phyloP scores from a whole-genome alignment of 495 filamentous ascomycete species.

The Margaritispora aquatica region DNA sequence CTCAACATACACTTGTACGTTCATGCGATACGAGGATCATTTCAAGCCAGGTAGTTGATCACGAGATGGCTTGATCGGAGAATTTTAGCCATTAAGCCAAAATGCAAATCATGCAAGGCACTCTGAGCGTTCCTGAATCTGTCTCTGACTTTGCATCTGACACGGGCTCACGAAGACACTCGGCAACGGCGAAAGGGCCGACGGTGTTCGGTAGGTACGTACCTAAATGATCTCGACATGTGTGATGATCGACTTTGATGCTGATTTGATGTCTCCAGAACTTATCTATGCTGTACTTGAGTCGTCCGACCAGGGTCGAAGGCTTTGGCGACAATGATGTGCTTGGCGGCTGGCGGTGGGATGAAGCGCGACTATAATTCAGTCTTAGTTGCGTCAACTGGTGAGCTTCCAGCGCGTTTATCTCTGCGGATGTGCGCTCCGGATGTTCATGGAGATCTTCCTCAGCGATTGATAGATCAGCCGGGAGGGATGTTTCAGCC shows the following conservation, averaged over 20 bases:
- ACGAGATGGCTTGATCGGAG: background rate
- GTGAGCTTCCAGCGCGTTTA: constrained; percentile 19
- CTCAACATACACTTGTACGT: background rate
- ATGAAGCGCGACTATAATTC: constrained; percentile 19
- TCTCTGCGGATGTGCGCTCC: constrained; percentile 6
- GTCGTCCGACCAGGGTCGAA: constrained; percentile 7
- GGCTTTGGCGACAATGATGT: constrained; percentile 9
- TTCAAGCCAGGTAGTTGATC: background rate
- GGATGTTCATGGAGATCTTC: constrained; percentile 12
- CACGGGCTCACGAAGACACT: too few relatives aligned
- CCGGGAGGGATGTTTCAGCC: background rate
- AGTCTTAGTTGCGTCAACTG: constrained; percentile 12
- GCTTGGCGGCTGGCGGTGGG: background rate
- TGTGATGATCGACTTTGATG: constrained; percentile 35
- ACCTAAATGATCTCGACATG: constrained; percentile 50
- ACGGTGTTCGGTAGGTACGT: constrained; percentile 20
- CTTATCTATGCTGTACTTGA: constrained; percentile 20
- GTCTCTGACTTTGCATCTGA: background rate
- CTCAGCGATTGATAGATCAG: background rate
- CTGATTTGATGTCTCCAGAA: constrained; percentile 41
- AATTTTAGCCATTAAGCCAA: background rate
- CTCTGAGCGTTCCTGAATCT: background rate
- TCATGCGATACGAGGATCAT: background rate
- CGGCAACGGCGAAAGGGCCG: background rate
- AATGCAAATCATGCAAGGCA: background rate